Conservation (phyloP, 257 asterid species). For the Solanum medicagineum region DNA sequence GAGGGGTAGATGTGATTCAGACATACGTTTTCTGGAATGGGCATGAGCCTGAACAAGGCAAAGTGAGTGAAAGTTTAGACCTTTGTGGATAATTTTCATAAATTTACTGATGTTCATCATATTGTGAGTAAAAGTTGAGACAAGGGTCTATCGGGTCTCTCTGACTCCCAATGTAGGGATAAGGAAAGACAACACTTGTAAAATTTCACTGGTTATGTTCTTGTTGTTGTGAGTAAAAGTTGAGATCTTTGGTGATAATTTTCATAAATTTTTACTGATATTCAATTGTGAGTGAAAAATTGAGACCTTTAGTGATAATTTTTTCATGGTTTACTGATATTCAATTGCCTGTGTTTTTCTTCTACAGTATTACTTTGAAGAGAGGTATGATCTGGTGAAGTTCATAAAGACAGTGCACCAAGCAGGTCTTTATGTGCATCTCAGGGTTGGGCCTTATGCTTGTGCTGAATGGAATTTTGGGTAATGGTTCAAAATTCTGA, state of each 20-base stretch:
- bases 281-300: not conserved
- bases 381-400: slow-evolving; percentile 19
- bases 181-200: not conserved
- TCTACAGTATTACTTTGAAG: slow-evolving; percentile 22
- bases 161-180: too few species aligned
- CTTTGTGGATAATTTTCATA: not conserved
- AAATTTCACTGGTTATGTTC: not conserved
- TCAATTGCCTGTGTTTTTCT: not conserved
- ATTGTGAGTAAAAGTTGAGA: not conserved
- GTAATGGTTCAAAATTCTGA: not conserved
- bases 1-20: slow-evolving; percentile 92
- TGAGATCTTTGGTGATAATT: not conserved
- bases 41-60: slow-evolving; percentile 91
- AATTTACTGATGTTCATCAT: not conserved
- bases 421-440: slow-evolving; percentile 31
- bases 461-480: slow-evolving; percentile 36
- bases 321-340: not conserved
- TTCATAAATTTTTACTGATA: not conserved
- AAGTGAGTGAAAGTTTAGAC: slow-evolving; percentile 26
- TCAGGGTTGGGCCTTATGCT: slow-evolving; percentile 25
- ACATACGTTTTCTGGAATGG: slow-evolving; percentile 98
- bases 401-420: slow-evolving; percentile 20
- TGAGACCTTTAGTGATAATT: not conserved
- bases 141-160: not conserved
- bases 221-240: slow-evolving; percentile 11